These are phyloP conservation scores for Carex sylvatica DNA, from an alignment of 202 grass and related monocot genomes.

Conservation along the genomic window DNA sequence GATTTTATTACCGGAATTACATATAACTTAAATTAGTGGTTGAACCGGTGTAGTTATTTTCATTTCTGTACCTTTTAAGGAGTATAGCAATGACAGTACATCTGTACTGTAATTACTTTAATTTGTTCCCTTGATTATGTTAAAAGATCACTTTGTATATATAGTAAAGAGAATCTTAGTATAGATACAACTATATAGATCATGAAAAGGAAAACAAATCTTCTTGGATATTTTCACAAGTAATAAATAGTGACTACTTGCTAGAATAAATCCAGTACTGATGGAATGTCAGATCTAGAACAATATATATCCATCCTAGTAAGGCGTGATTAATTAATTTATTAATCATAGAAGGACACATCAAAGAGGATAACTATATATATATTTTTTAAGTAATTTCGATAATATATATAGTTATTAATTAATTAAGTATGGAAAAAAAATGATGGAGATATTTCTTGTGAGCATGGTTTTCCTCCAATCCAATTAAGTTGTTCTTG, in stretches of 20 bases:
- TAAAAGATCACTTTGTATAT: neutral
- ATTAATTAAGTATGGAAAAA: neutral
- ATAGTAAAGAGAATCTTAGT: neutral
- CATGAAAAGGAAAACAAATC: neutral
- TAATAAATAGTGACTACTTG: neutral
- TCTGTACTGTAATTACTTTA: neutral
- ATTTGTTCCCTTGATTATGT: neutral
- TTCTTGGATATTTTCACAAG: neutral
- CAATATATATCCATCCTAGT: neutral
- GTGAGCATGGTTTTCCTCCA: slow-evolving; percentile 19
- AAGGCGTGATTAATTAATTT: neutral
- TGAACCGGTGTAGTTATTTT: neutral
- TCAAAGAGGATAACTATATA: neutral
- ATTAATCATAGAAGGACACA: neutral
- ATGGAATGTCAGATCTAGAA: neutral
- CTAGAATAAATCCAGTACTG: neutral
- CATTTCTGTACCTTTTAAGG: neutral
- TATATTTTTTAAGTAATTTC: neutral
- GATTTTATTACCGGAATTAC: neutral
- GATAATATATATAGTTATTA: slow-evolving; percentile 1
- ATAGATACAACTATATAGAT: neutral
- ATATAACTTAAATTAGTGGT: neutral
- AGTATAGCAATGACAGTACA: neutral
- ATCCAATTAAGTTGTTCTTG: slow-evolving; percentile 20
- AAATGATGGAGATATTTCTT: slow-evolving; percentile 21